Evolutionary conservation across 169 alveolate species (phyloP).

Genomic region (Perkinsus marinus): DNA sequence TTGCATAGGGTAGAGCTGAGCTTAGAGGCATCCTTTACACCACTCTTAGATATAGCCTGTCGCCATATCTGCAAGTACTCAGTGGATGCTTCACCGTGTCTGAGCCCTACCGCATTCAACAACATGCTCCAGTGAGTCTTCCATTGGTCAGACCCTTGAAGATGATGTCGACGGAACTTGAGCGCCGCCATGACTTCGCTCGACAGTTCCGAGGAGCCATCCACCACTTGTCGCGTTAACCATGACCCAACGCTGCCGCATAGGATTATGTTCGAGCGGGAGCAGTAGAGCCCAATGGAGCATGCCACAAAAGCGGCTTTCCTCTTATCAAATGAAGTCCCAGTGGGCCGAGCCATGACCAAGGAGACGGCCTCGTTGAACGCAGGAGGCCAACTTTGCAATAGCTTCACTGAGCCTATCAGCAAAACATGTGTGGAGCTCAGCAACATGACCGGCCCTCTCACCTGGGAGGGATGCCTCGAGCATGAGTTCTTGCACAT

Average conservation of each 20-base stretch:
- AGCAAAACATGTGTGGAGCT: too few relatives aligned
- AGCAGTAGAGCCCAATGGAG: background rate
- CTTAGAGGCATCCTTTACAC: background rate
- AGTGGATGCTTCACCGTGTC: background rate
- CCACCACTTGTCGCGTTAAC: background rate
- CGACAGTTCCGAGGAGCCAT: background rate
- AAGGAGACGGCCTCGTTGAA: background rate
- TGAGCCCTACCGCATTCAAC: background rate
- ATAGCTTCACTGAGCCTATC: background rate
- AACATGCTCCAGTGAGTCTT: background rate
- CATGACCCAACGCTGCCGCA: background rate
- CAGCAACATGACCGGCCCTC: background rate
- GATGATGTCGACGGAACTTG: background rate
- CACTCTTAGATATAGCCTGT: background rate
- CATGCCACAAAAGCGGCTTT: background rate
- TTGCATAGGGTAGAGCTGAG: background rate
- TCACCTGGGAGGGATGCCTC: background rate
- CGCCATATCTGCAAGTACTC: background rate
- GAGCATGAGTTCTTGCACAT: background rate
- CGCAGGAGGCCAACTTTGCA: background rate
- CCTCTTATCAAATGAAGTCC: background rate
- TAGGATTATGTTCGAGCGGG: background rate
- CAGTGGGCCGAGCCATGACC: background rate
- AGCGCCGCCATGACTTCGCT: background rate
- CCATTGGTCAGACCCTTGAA: background rate